Base-by-base conservation (phyloP, 345 rosid species). In the Abelmoschus esculentus region DNA sequence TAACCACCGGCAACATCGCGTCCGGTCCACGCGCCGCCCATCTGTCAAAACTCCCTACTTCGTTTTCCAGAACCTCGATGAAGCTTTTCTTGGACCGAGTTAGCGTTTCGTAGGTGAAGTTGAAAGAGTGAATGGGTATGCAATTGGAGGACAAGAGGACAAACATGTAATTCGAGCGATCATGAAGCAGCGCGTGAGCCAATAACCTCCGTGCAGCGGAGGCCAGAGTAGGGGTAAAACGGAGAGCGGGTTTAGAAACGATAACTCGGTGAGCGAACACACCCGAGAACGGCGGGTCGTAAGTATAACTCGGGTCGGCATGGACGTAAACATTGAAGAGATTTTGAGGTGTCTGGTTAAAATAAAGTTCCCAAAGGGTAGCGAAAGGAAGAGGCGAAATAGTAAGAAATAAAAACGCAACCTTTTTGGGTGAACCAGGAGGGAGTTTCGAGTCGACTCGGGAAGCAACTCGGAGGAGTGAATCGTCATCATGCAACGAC, bases 21-120 rank as follows among this genome's bases (percentile, higher is more conserved):
- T 78, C 68, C 0, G 15, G 8, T 1, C 96, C 98, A 74, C 92
- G 91, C 77, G 91, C 96, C 29, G 89, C 89, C 95, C 96, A 92
- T 46, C 98, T 71, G 12, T 74, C 92, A 68, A 34, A 84, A 18
- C 78, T 63, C 55, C 91, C 84, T 1, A 70, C 73, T 83, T 90
- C 92, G 75, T 83, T 72, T 26, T 69, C 54, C 4, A 92, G 81
- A 15, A 88, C 79, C 80, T 90, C 96, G 77, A 90, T 77, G 78
- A 92, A 90, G 83, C 98, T 92, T 72, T 64, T 77, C 61, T 31
- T 59, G 2, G 92, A 90, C 0, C 66, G 42, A 4, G 76, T 67
- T 14, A 88, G 32, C 1, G 83, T 80, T 26, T 29, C 17, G 84
- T 86, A 80, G 0, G 86, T 77, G 83, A 88, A 90, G 76, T 77